Evolutionary conservation across 495 filamentous ascomycete species (phyloP), one percentile per base, ranked within the genome.

Genomic region (Penicillium cinerascens): DNA sequence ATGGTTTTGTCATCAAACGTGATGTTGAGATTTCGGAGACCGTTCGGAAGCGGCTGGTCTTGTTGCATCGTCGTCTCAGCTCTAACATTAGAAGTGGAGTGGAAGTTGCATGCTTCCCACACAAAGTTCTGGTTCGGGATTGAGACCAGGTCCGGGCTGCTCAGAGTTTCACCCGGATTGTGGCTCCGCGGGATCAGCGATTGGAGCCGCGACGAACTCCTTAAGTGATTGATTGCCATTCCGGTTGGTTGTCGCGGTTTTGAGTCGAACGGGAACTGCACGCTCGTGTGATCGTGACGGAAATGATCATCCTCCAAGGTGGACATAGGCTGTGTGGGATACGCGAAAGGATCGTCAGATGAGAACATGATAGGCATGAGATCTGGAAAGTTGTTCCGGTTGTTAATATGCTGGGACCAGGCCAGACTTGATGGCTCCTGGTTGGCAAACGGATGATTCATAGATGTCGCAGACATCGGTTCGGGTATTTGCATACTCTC

Each of bases 351-450:
- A 63, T 97, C 91, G 21, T 83, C 79, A 0, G 91, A 89, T 1
- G 91, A 87, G 56, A 97, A 97, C 90, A 97, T 96, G 69, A 96
- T 86, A 10, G 87, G 82, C 66, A 86, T 86, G 16, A 96, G 77
- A 64, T 93, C 88, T 13, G 87, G 79, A 18, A 95, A 66, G 21
- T 64, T 72, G 59, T 57, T 55, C 0, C 63, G 63, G 51, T 65
- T 71, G 13, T 55, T 59, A 41, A 68, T 67, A 36, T 63, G 67
- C 36, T 71, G 70, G 4, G 67, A 43, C 56, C 57, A 63, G 35
- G 59, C 65, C 13, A 66, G 44, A 22, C 53, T 59, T 11, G 66
- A 54, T 6, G 64, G 49, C 5, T 66, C 57, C 45, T 61, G 57
- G 8, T 57, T 62, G 33, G 67, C 56, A 26, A 70, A 52, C 8